Evolutionary conservation across 495 filamentous ascomycete species (phyloP), one percentile per base, ranked within the genome.

Genomic region (Aspergillus nanangensis): DNA sequence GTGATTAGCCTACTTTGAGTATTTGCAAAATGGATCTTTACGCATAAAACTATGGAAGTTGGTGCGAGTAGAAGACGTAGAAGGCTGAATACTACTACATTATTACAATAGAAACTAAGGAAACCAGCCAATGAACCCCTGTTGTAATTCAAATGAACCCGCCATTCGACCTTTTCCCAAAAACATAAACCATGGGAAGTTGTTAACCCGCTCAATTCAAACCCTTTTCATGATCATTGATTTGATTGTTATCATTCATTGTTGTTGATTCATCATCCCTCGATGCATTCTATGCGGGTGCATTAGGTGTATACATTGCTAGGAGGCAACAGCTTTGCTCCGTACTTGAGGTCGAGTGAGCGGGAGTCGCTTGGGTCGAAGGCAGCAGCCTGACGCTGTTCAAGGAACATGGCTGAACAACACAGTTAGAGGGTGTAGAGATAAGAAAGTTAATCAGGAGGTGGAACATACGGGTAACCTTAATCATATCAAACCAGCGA

Each of bases 341-440:
- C 80, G 50, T 84, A 84, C 38, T 76, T 62, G 23, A 88, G 70
- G 63, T 88, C 85, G 9, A 85, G 70, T 10, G 81, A 86, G 36
- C 82, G 75, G 3, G 81, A 83, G 53, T 89, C 75, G 2, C 69
- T 71, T 0, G 78, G 77, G 38, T 86, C 81, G 48, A 87, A 89
- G 20, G 60, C 41, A 15, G 72, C 66, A 20, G 58, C 48, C 55
- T 63, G 61, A 11, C 74, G 70, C 49, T 75, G 58, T 60, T 76
- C 67, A 31, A 78, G 66, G 51, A 59, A 70, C 36, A 61, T 52
- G 1, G 68, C 66, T 71, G 31, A 38, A 14, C 11, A 5, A 15
- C 18, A n/a, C 31, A n/a, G 2, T 37, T 11, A 19, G 9, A 3
- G 15, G n/a, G 20, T 25, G 25, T 19, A 24, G 3, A 4, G 11